Base-by-base conservation (phyloP, 2,329 filamentous ascomycete species). In the Rasamsonia emersonii region DNA sequence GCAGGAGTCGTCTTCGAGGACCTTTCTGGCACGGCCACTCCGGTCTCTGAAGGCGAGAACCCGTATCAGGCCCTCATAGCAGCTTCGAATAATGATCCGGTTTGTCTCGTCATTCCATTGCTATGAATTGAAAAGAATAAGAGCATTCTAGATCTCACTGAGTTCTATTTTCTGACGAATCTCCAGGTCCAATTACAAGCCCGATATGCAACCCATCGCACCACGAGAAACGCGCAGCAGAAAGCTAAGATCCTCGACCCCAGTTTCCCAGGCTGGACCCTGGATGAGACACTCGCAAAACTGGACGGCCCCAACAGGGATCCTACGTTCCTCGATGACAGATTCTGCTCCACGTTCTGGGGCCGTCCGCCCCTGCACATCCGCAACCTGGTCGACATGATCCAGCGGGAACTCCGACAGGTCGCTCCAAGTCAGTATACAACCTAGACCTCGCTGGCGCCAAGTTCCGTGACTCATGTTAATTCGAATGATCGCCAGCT, bases 341-440 rank as follows among this genome's bases (percentile, higher is more conserved):
- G 89, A 24, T 71, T 94, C 49, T 93, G 88, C 52, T 67, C 95
- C 8, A 83, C 86, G 1, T 79, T 95, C 51, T 95, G 86, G 86
- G 85, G 83, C 3, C 71, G 88, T 5, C 89, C 89, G 10, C 82
- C 88, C 1, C 61, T 74, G 27, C 75, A 80, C 44, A 67, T 95
- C 11, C 67, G 80, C 27, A 61, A 70, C 13, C 61, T 96, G 37
- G 75, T 89, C 3, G 59, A 64, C 2, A 70, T 71, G 35, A 61
- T 95, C 18, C 89, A 95, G 57, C 56, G 68, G 30, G 70, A 75
- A 47, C 63, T 93, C 28, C 65, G 68, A 35, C 60, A 67, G 13
- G 70, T 75, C 13, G 79, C 79, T 9, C 82, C 85, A 20, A 73
- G 86, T 91, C 64, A 54, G 79, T 65, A 15, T 23, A 10, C 24